Conservation (phyloP, 2,329 filamentous ascomycete species). For the Pyrenophora graminea region DNA sequence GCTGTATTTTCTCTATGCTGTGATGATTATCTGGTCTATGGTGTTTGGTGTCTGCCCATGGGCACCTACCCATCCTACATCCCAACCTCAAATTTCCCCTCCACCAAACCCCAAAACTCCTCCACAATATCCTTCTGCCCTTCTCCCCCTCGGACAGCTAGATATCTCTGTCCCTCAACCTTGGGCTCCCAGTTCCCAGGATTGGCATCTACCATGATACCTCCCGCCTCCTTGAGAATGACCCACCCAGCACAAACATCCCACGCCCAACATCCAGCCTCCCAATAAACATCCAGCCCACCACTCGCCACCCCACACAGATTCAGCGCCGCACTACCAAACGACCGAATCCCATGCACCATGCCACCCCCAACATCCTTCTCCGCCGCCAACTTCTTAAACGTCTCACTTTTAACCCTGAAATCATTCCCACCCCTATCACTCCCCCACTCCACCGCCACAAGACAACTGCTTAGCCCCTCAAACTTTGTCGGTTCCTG, state of each 20-base stretch:
- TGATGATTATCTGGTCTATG: conserved; percentile 9
- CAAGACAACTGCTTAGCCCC: conserved; percentile 65
- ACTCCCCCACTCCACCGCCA: conserved; percentile 75
- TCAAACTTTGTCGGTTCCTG: conserved; percentile 60
- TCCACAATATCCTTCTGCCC: conserved; percentile 53
- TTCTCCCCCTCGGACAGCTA: conserved; percentile 53
- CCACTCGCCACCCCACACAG: conserved; percentile 73
- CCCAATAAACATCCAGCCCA: conserved; percentile 76
- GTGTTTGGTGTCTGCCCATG: not conserved
- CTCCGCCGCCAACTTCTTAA: conserved; percentile 57
- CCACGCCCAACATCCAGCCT: conserved; percentile 84
- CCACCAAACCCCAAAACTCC: conserved; percentile 55
- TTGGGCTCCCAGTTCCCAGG: conserved; percentile 68
- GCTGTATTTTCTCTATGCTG: conserved; percentile 3
- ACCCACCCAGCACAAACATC: conserved; percentile 83
- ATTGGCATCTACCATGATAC: conserved; percentile 72
- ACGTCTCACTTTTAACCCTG: conserved; percentile 69
- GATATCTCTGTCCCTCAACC: conserved; percentile 62
- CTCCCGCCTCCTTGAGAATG: conserved; percentile 74
- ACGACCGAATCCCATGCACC: conserved; percentile 73
- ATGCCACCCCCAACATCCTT: conserved; percentile 70
- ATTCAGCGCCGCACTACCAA: conserved; percentile 77
- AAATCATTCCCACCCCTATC: conserved; percentile 72
- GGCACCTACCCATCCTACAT: conserved; percentile 11
- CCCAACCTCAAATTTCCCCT: conserved; percentile 52